phyloP scores from a whole-genome alignment of 495 filamentous ascomycete species.

The Hypoxylon fuscum region DNA sequence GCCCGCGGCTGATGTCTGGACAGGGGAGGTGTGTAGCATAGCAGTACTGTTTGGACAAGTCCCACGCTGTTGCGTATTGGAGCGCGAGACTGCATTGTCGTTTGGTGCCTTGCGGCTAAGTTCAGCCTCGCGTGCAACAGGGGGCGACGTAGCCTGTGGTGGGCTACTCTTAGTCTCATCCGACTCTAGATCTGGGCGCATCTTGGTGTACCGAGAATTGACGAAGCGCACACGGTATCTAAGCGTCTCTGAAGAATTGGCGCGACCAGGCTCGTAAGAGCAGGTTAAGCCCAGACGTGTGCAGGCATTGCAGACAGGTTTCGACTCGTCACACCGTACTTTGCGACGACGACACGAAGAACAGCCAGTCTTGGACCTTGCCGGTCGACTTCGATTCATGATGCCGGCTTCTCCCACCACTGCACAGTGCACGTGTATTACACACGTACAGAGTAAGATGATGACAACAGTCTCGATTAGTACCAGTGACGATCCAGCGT shows the following conservation, averaged over 20 bases:
- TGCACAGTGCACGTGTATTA: no score
- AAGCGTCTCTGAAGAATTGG: slow-evolving; percentile 20
- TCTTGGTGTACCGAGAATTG: slow-evolving; percentile 25
- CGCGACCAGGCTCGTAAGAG: slow-evolving; percentile 24
- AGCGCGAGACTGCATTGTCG: slow-evolving; percentile 3
- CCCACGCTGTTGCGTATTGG: not conserved
- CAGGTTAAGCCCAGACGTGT: slow-evolving; percentile 23
- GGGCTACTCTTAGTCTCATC: slow-evolving; percentile 6
- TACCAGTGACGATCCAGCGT: no score
- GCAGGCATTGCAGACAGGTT: slow-evolving; percentile 60
- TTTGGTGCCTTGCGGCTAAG: slow-evolving; percentile 4
- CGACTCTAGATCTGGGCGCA: slow-evolving; percentile 15
- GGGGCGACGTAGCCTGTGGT: not conserved
- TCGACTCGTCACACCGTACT: slow-evolving; percentile 65
- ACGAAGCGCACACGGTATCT: slow-evolving; percentile 31
- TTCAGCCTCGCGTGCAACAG: not conserved
- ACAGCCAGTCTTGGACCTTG: slow-evolving; percentile 41
- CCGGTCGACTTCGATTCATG: slow-evolving; percentile 31
- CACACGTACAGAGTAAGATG: slow-evolving; percentile 1
- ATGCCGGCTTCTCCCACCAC: no score
- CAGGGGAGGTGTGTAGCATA: slow-evolving; percentile 8
- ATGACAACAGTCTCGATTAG: no score
- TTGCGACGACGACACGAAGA: slow-evolving; percentile 65
- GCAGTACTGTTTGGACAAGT: not conserved
- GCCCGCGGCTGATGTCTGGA: slow-evolving; percentile 4